phyloP scores from a whole-genome alignment of 2,329 filamentous ascomycete species.

The Epicoccum sorghinum region DNA sequence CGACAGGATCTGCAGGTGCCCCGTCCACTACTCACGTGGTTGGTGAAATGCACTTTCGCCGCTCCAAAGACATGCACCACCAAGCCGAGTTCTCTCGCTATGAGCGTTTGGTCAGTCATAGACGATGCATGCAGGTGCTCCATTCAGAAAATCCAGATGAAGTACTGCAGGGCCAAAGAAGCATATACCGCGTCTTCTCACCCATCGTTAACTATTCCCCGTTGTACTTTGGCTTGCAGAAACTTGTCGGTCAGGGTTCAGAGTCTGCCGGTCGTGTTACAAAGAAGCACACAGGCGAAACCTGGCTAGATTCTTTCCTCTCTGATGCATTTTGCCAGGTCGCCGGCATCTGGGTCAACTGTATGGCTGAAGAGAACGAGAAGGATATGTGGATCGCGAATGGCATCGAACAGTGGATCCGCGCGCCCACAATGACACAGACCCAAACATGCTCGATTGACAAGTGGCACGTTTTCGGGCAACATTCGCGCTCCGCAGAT shows the following conservation, averaged over 20 bases:
- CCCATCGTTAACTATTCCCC: slow-evolving; percentile 46
- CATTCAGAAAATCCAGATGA: slow-evolving; percentile 36
- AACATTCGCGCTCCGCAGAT: slow-evolving; percentile 27
- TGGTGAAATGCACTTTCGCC: slow-evolving; percentile 31
- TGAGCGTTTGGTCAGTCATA: slow-evolving; percentile 38
- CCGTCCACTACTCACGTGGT: slow-evolving; percentile 27
- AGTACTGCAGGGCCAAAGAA: slow-evolving; percentile 39
- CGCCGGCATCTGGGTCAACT: slow-evolving; percentile 41
- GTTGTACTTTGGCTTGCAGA: slow-evolving; percentile 40
- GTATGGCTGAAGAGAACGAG: slow-evolving; percentile 25
- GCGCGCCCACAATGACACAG: slow-evolving; percentile 22
- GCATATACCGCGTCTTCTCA: slow-evolving; percentile 49
- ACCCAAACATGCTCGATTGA: slow-evolving; percentile 8
- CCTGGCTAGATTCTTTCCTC: slow-evolving; percentile 36
- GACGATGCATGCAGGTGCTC: slow-evolving; percentile 37
- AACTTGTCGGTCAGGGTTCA: slow-evolving; percentile 14
- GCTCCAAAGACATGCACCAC: slow-evolving; percentile 19
- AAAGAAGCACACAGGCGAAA: slow-evolving; percentile 22
- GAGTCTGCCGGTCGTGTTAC: slow-evolving; percentile 22
- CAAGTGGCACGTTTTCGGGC: slow-evolving; percentile 37
- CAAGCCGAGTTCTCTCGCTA: slow-evolving; percentile 36
- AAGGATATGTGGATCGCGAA: slow-evolving; percentile 42
- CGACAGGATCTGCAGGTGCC: slow-evolving; percentile 8
- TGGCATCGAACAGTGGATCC: slow-evolving; percentile 39
- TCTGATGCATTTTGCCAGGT: slow-evolving; percentile 44